Percentiles rank a stretch among this genome's conserved stretches.
phyloP scores from a whole-genome alignment of 2,329 filamentous ascomycete species.

The Aspergillus sojae region DNA sequence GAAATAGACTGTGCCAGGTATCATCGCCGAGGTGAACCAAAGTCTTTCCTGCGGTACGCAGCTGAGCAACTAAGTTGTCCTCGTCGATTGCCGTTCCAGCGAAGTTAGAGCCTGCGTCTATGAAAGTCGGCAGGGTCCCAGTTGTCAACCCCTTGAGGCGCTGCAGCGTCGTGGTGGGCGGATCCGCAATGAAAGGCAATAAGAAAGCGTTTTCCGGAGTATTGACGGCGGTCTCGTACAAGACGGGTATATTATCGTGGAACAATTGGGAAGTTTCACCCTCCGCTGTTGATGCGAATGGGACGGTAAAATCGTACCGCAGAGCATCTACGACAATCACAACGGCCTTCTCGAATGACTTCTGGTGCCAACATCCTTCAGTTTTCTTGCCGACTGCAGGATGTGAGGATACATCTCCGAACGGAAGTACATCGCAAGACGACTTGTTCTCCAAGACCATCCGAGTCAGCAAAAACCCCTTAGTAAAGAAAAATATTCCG shows the following conservation, averaged over 20 bases:
- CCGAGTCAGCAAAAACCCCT: slow-evolving; percentile 89
- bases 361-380: slow-evolving; percentile 92
- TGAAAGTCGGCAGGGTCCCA: slow-evolving; percentile 89
- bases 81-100: slow-evolving; percentile 94
- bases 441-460: slow-evolving; percentile 78
- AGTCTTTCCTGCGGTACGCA: slow-evolving; percentile 68
- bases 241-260: slow-evolving; percentile 83
- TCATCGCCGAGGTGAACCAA: slow-evolving; percentile 97
- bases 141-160: slow-evolving; percentile 92
- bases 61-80: slow-evolving; percentile 72
- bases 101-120: slow-evolving; percentile 94
- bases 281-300: slow-evolving; percentile 58
- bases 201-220: slow-evolving; percentile 83
- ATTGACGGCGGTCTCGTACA: slow-evolving; percentile 78
- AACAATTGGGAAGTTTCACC: slow-evolving; percentile 62
- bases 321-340: slow-evolving; percentile 90
- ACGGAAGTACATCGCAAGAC: slow-evolving; percentile 68
- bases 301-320: slow-evolving; percentile 94
- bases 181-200: slow-evolving; percentile 93
- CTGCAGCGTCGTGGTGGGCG: slow-evolving; percentile 90
- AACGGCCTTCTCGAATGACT: slow-evolving; percentile 88
- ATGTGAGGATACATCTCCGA: slow-evolving; percentile 45
- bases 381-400: slow-evolving; percentile 36
- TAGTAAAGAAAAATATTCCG: slow-evolving; percentile 90
- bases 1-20: slow-evolving; percentile 93